Conservation (phyloP, 164 flowering plant species). For the Vitis amurensis region DNA sequence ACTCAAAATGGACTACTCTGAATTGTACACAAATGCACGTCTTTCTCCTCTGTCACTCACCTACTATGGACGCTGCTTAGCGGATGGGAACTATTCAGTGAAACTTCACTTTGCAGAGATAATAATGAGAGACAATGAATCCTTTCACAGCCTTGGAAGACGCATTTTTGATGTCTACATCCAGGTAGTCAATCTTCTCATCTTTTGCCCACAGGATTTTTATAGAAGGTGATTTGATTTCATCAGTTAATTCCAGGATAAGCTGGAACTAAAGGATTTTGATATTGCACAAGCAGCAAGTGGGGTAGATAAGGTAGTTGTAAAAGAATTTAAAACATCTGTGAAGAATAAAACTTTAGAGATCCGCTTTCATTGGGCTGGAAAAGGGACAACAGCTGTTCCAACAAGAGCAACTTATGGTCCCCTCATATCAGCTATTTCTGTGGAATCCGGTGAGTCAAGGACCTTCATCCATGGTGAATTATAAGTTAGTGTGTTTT, state of each 20-base stretch:
- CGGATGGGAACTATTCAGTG: conserved; percentile 35
- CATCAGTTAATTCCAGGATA: conserved; percentile 26
- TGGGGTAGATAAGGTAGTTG: conserved; percentile 32
- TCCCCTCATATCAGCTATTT: too few relatives aligned
- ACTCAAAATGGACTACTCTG: conserved; percentile 13
- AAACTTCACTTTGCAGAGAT: conserved; percentile 49
- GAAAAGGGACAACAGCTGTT: too few relatives aligned
- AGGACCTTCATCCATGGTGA: too few relatives aligned
- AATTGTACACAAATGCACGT: conserved; percentile 33
- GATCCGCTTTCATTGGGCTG: conserved; percentile 5
- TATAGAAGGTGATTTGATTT: not conserved
- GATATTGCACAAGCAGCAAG: conserved; percentile 42
- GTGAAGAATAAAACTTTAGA: conserved; percentile 2
- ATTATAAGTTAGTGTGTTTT: too few relatives aligned
- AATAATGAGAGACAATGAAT: conserved; percentile 11
- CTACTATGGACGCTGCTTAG: conserved; percentile 38
- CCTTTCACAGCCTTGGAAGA: conserved; percentile 27
- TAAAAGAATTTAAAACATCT: not conserved
- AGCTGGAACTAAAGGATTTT: conserved; percentile 36
- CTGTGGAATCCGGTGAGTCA: too few relatives aligned
- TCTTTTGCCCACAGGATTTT: not conserved
- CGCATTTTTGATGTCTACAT: conserved; percentile 43
- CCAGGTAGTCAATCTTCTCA: conserved; percentile 19
- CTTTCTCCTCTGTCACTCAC: conserved; percentile 38
- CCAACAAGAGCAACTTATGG: too few relatives aligned